A percentile compares a stretch with the other conserved stretches of the same genome.
Conservation (phyloP, 257 asterid genomes). For the Ophiorrhiza pumila region DNA sequence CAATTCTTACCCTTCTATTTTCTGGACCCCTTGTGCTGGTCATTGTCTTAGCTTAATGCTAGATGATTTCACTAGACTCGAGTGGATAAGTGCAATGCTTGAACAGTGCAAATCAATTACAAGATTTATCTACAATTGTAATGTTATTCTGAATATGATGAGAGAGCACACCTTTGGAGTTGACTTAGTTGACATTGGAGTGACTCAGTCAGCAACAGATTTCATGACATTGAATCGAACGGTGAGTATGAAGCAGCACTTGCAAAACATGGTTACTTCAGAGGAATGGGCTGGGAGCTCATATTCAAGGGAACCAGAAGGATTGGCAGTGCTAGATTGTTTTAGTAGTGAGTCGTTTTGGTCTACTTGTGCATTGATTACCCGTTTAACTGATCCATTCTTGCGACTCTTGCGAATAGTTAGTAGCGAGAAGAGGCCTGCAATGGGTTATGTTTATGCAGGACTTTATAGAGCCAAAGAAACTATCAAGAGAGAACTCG, state of each 20-base stretch:
- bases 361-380: conserved; percentile 55
- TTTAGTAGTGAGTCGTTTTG: conserved; percentile 72
- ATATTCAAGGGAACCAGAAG: conserved; percentile 65
- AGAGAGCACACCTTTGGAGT: conserved; percentile 70
- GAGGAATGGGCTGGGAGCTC: conserved; percentile 88
- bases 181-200: conserved; percentile 70
- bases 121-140: conserved; percentile 63
- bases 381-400: conserved; percentile 61
- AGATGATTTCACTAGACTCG: conserved; percentile 59
- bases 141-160: conserved; percentile 60
- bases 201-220: conserved; percentile 54
- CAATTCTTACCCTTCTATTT: conserved; percentile 60
- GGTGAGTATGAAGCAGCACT: conserved; percentile 54
- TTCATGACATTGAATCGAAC: conserved; percentile 68
- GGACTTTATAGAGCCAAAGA: conserved; percentile 89
- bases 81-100: conserved; percentile 45
- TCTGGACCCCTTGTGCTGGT: conserved; percentile 89
- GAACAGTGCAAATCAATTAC: conserved; percentile 77
- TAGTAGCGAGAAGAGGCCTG: conserved; percentile 69
- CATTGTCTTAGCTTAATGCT: conserved; percentile 73
- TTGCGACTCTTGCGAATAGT: conserved; percentile 72
- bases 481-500: conserved; percentile 73
- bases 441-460: conserved; percentile 78
- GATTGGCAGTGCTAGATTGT: conserved; percentile 47
- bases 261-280: conserved; percentile 84